These are phyloP conservation scores for Acacia confusa DNA, from an alignment of 306 rosid species.

Conservation along the genomic window DNA sequence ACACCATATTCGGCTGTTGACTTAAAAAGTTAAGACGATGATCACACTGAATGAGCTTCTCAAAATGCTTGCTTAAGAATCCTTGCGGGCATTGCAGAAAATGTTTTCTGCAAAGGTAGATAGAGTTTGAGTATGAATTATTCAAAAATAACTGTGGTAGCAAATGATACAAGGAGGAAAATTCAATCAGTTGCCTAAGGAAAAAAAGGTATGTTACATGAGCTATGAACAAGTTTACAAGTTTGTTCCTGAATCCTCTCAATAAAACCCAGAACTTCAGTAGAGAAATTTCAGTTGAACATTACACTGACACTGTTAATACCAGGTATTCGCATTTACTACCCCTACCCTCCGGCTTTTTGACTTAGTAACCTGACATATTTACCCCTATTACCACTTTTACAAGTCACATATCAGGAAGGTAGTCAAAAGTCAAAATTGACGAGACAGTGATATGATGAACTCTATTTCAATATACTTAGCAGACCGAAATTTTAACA, in stretches of 20 bases:
- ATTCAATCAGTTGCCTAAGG: not conserved
- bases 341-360: too few species aligned
- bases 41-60: slow-evolving; percentile 84
- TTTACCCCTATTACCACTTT: too few species aligned
- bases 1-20: slow-evolving; percentile 61
- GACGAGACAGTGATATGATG: not conserved
- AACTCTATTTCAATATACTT: not conserved
- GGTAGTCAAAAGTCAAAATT: not conserved
- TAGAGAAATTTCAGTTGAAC: not conserved
- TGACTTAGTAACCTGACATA: too few species aligned
- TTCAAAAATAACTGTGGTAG: not conserved
- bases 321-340: too few species aligned
- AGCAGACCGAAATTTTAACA: not conserved
- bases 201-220: not conserved
- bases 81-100: slow-evolving; percentile 72
- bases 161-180: not conserved
- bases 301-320: too few species aligned
- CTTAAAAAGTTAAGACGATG: slow-evolving; percentile 75
- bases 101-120: slow-evolving; percentile 53
- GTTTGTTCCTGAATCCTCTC: not conserved
- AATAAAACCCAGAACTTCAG: not conserved
- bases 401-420: not conserved
- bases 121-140: slow-evolving; percentile 5
- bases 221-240: not conserved
- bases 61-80: slow-evolving; percentile 69